Conservation (phyloP, 805 yeast genomes). For the Cyberlindnera misumaiensis region DNA sequence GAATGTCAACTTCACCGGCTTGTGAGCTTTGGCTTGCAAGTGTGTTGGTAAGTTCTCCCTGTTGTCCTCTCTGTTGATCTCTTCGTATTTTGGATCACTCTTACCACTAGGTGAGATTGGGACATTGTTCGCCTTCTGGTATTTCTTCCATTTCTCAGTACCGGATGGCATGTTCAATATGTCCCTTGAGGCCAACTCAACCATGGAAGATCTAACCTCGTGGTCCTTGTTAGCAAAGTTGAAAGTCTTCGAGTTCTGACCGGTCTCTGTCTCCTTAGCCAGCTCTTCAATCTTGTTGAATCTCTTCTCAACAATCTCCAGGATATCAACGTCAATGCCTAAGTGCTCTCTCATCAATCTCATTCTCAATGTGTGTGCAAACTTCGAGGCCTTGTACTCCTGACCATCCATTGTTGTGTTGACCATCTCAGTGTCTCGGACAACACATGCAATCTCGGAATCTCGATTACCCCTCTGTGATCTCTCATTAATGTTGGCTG, state of each 20-base stretch:
- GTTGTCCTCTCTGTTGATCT: slow-evolving; percentile 18
- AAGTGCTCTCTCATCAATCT: slow-evolving; percentile 95
- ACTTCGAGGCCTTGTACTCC: slow-evolving; percentile 74
- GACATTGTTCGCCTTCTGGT: slow-evolving; percentile 2
- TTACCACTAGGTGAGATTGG: background rate
- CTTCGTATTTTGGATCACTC: slow-evolving; percentile 20
- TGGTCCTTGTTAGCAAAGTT: slow-evolving; percentile 29
- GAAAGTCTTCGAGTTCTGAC: slow-evolving; percentile 36
- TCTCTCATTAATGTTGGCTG: slow-evolving; percentile 95
- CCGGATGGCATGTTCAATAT: slow-evolving; percentile 47
- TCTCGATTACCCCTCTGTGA: slow-evolving; percentile 93
- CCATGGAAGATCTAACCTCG: slow-evolving; percentile 52
- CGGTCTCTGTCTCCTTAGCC: slow-evolving; percentile 24
- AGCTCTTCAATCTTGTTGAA: slow-evolving; percentile 37
- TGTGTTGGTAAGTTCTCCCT: slow-evolving; percentile 19
- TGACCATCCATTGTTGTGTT: slow-evolving; percentile 70
- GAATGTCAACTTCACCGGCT: slow-evolving; percentile 19
- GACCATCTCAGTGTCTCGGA: slow-evolving; percentile 75
- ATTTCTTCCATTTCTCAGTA: slow-evolving; percentile 37
- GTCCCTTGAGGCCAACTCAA: slow-evolving; percentile 68
- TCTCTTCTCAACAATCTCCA: slow-evolving; percentile 75
- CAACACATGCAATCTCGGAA: slow-evolving; percentile 86
- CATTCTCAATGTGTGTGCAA: slow-evolving; percentile 84
- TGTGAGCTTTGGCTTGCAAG: slow-evolving; percentile 13
- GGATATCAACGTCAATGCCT: slow-evolving; percentile 84